phyloP scores from a whole-genome alignment of 2,329 filamentous ascomycete species.

The Aureobasidium zeae region DNA sequence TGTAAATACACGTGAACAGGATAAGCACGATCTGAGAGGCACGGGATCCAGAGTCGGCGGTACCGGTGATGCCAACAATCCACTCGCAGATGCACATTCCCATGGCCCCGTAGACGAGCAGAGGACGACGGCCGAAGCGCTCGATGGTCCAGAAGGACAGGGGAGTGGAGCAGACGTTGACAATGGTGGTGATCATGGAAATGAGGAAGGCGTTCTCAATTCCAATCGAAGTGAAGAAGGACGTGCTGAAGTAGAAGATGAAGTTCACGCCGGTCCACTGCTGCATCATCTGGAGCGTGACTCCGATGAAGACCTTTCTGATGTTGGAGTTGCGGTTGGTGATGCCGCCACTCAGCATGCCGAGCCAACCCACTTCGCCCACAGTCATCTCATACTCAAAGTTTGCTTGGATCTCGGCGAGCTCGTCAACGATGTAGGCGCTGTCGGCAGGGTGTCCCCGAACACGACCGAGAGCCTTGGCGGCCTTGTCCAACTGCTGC shows the following conservation, averaged over 20 bases:
- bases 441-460: conserved; percentile 67
- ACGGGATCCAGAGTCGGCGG: conserved; percentile 34
- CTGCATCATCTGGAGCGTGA: conserved; percentile 41
- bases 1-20: conserved; percentile 82
- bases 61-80: conserved; percentile 63
- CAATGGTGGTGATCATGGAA: conserved; percentile 74
- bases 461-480: conserved; percentile 54
- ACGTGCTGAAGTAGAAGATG: conserved; percentile 63
- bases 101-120: conserved; percentile 67
- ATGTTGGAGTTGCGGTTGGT: conserved; percentile 43
- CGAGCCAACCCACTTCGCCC: conserved; percentile 57
- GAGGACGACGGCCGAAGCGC: conserved; percentile 66
- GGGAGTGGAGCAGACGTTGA: conserved; percentile 80
- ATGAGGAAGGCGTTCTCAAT: conserved; percentile 74
- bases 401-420: conserved; percentile 82
- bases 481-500: conserved; percentile 58
- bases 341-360: conserved; percentile 50
- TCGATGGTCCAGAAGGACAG: conserved; percentile 85
- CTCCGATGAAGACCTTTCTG: conserved; percentile 40
- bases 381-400: conserved; percentile 69
- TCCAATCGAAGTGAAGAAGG: conserved; percentile 72
- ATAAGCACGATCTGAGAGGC: conserved; percentile 51
- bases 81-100: conserved; percentile 84
- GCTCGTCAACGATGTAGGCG: conserved; percentile 65
- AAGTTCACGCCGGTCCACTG: conserved; percentile 83